Evolutionary conservation across 2,329 filamentous ascomycete species (phyloP).

Genomic region (Domatiomyces globalis): DNA sequence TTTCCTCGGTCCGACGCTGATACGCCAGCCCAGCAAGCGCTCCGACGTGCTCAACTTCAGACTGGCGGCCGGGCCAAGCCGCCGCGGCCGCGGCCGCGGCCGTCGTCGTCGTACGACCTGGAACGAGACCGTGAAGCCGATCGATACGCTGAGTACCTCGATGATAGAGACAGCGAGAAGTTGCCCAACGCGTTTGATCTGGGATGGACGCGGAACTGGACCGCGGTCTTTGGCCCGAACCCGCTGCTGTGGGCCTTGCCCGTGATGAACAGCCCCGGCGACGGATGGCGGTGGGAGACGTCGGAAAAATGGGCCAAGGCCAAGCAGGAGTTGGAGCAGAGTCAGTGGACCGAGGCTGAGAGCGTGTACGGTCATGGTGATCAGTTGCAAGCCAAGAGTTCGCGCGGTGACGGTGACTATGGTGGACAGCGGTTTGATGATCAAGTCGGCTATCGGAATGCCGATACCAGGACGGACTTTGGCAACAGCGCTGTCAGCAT

Average conservation of each 20-base stretch:
- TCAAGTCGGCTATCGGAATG: background rate
- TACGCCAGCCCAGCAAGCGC: slow-evolving; percentile 32
- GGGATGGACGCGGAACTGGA: slow-evolving; percentile 64
- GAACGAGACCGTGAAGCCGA: slow-evolving; percentile 52
- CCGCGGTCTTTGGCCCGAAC: slow-evolving; percentile 64
- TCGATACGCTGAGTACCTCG: slow-evolving; percentile 66
- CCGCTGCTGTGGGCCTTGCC: slow-evolving; percentile 66
- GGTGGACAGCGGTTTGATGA: slow-evolving; percentile 3
- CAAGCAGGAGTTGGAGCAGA: slow-evolving; percentile 21
- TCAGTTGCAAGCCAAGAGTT: background rate
- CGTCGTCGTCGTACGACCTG: slow-evolving; percentile 32
- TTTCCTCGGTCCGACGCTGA: slow-evolving; percentile 4
- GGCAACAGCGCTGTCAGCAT: slow-evolving; percentile 14
- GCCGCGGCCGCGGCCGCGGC: slow-evolving; percentile 22
- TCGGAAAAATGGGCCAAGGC: slow-evolving; percentile 64
- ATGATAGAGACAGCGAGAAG: slow-evolving; percentile 75
- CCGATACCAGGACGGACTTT: slow-evolving; percentile 1
- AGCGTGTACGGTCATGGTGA: slow-evolving; percentile 16
- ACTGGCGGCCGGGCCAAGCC: background rate
- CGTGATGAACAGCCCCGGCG: slow-evolving; percentile 69
- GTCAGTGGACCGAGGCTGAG: slow-evolving; percentile 8
- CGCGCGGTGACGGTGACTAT: slow-evolving; percentile 7
- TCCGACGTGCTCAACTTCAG: slow-evolving; percentile 25
- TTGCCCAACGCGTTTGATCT: slow-evolving; percentile 90
- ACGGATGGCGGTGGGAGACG: slow-evolving; percentile 90